Evolutionary conservation across 768 basidiomycete species (phyloP).

Genomic region (Suillus cothurnatus): DNA sequence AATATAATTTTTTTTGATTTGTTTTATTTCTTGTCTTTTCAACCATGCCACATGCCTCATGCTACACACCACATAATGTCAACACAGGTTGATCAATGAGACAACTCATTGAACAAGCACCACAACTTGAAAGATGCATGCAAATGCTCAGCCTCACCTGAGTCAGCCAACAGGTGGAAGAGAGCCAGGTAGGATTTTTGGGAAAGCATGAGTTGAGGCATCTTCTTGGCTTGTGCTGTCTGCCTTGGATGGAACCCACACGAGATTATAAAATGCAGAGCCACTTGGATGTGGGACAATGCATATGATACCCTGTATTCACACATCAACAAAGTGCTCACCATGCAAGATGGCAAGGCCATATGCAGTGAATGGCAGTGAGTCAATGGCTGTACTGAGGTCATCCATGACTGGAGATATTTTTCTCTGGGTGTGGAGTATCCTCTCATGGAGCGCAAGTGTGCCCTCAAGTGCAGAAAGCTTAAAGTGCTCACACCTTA

Average conservation of each 20-base stretch:
- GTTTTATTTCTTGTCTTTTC: no score
- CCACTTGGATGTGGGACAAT: background rate
- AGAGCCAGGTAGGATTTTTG: background rate
- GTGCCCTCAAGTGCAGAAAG: background rate
- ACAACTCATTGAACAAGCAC: background rate
- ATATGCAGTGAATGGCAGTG: background rate
- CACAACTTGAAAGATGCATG: background rate
- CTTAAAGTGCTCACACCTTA: background rate
- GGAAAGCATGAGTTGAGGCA: background rate
- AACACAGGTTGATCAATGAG: background rate
- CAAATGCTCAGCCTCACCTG: background rate
- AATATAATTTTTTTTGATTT: no score
- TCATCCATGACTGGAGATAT: background rate
- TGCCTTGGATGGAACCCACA: background rate
- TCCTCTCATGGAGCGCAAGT: background rate
- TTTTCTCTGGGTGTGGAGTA: background rate
- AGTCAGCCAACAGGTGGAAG: background rate
- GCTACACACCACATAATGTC: background rate
- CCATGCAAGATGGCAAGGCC: background rate
- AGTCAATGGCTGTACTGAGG: background rate
- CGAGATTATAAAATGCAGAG: background rate
- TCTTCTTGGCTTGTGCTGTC: background rate
- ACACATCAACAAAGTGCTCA: conserved; percentile 3
- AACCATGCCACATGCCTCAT: background rate
- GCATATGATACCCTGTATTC: background rate